Evolutionary conservation across 2,329 filamentous ascomycete species (phyloP).

Genomic region (Fusarium ambrosium): DNA sequence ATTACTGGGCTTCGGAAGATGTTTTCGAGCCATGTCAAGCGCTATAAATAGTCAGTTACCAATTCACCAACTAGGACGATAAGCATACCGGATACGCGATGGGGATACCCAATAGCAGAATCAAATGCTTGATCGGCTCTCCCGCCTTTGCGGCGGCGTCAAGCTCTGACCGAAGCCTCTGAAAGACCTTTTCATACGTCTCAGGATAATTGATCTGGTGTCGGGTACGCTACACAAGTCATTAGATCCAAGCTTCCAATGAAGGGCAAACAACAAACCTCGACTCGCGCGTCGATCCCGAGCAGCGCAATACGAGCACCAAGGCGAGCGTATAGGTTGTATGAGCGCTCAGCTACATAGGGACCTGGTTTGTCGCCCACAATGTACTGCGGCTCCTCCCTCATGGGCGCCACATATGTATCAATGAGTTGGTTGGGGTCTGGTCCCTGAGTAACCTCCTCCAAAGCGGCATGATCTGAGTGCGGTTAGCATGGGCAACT

Average conservation of each 20-base stretch:
- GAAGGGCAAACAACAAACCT: conserved; percentile 62
- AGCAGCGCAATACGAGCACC: conserved; percentile 87
- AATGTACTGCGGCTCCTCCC: conserved; percentile 79
- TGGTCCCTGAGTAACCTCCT: conserved; percentile 61
- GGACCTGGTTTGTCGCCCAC: conserved; percentile 83
- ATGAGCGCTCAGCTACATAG: conserved; percentile 89
- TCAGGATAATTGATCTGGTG: conserved; percentile 96
- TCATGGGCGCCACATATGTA: conserved; percentile 75
- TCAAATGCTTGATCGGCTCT: conserved; percentile 87
- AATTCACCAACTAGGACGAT: conserved; percentile 39
- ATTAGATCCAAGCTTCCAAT: conserved; percentile 57
- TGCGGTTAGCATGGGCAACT: conserved; percentile 22
- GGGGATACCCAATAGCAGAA: conserved; percentile 88
- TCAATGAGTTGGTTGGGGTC: conserved; percentile 81
- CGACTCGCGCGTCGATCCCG: conserved; percentile 92
- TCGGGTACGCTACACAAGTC: conserved; percentile 75
- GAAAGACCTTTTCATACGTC: conserved; percentile 88
- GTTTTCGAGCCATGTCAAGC: conserved; percentile 96
- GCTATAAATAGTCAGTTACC: conserved; percentile 57
- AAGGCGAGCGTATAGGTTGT: conserved; percentile 87
- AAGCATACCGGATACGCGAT: conserved; percentile 81
- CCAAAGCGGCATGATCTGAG: conserved; percentile 43
- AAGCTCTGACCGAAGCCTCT: conserved; percentile 81
- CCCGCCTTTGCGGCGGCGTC: conserved; percentile 73
- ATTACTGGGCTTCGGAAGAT: conserved; percentile 89